phyloP scores from a whole-genome alignment of 2,329 filamentous ascomycete genomes.

The Ophiocordyceps camponoti-leonardi region DNA sequence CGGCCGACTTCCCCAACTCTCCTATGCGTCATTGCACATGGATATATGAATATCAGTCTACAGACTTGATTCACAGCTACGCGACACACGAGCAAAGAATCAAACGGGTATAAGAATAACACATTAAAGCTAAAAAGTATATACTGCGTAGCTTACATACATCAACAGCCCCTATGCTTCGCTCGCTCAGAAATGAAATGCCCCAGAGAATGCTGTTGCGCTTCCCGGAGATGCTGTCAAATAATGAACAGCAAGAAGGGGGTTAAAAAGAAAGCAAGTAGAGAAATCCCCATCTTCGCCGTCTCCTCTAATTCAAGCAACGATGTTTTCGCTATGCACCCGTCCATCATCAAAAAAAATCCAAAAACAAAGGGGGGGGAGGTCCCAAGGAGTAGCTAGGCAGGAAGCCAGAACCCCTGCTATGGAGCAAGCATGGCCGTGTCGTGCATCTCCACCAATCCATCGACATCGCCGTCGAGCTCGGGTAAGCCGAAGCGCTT shows the following conservation, averaged over 20 bases:
- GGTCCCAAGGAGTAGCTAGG: not conserved
- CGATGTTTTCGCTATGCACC: not conserved
- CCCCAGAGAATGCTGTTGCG: not conserved
- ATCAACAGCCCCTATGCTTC: not conserved
- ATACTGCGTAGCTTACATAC: no score
- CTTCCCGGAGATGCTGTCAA: not conserved
- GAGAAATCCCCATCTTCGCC: not conserved
- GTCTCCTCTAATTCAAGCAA: not conserved
- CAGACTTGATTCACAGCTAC: no score
- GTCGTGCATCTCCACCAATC: not conserved
- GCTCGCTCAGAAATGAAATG: not conserved
- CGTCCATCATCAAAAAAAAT: not conserved
- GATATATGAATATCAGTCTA: no score
- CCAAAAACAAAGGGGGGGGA: not conserved
- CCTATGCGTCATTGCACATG: no score
- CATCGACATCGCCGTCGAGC: not conserved
- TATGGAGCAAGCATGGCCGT: not conserved
- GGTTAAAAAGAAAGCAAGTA: no score
- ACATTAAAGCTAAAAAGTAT: not conserved
- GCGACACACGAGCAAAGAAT: no score
- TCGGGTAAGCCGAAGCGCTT: conserved; percentile 14
- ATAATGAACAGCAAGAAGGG: not conserved
- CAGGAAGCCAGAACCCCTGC: not conserved
- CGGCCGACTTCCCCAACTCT: no score
- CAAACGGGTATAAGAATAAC: not conserved